phyloP scores from a whole-genome alignment of 2,329 filamentous ascomycete genomes.

The Fusarium papillatum region DNA sequence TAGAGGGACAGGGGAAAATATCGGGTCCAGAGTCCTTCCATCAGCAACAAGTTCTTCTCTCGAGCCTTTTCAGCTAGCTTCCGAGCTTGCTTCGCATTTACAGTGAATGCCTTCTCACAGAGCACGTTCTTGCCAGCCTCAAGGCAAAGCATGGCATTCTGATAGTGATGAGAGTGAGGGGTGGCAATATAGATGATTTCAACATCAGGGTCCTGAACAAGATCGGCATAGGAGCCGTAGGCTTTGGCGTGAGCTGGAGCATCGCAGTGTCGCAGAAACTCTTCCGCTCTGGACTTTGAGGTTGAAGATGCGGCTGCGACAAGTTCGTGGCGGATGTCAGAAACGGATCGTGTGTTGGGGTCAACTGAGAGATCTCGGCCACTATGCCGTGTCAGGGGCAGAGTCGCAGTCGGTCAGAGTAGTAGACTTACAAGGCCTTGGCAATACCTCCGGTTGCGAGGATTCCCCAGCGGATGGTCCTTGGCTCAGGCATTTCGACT shows the following conservation, averaged over 20 bases:
- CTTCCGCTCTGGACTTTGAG: constrained; percentile 74
- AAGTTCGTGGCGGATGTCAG: constrained; percentile 81
- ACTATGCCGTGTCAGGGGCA: background rate
- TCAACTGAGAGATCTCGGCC: constrained; percentile 80
- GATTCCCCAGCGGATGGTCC: constrained; percentile 7
- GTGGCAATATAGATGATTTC: constrained; percentile 91
- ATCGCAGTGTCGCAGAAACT: constrained; percentile 78
- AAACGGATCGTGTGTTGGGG: constrained; percentile 75
- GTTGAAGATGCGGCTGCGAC: constrained; percentile 85
- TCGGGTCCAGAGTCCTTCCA: constrained; percentile 92
- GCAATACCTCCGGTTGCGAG: constrained; percentile 13
- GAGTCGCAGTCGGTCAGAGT: background rate
- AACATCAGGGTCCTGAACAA: constrained; percentile 81
- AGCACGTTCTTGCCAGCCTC: constrained; percentile 87
- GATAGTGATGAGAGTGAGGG: constrained; percentile 92
- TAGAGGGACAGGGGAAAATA: constrained; percentile 87
- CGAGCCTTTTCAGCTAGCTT: constrained; percentile 78
- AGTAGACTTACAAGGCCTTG: constrained; percentile 3
- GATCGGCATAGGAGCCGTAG: constrained; percentile 85
- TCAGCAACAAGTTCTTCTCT: constrained; percentile 79
- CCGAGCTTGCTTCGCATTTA: constrained; percentile 82
- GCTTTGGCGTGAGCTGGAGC: constrained; percentile 76
- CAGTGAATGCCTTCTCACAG: constrained; percentile 90
- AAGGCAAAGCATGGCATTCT: constrained; percentile 85
- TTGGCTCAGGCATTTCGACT: background rate